A percentile compares a stretch with the other conserved stretches of the same genome.
phyloP scores from a whole-genome alignment of 331 rosid genomes.

The Spiraea crenata region DNA sequence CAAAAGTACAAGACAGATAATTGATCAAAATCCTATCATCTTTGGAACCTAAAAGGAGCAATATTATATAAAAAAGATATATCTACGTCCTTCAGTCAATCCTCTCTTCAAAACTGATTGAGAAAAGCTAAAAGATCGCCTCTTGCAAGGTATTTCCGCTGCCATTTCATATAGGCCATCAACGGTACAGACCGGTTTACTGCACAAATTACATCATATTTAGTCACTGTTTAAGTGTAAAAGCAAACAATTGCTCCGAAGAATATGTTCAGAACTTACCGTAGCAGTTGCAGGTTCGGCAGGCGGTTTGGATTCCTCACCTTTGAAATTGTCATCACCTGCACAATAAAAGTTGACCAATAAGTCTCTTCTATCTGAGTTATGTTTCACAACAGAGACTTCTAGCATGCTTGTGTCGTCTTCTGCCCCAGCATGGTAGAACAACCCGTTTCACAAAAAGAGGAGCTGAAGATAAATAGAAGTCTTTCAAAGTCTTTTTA shows the following conservation, averaged over 20 bases:
- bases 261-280: constrained; percentile 3
- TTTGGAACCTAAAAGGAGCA: constrained; percentile 36
- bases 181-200: constrained; percentile 39
- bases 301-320: constrained; percentile 38
- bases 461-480: background rate
- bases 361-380: constrained; percentile 11
- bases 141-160: constrained; percentile 32
- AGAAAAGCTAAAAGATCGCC: constrained; percentile 43
- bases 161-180: constrained; percentile 30
- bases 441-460: background rate
- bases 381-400: background rate
- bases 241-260: no score
- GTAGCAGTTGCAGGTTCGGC: constrained; percentile 26
- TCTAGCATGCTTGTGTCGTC: background rate
- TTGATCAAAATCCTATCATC: constrained; percentile 38
- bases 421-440: background rate
- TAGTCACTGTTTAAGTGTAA: no score
- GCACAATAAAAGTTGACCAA: constrained; percentile 11
- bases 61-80: constrained; percentile 18
- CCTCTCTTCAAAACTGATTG: constrained; percentile 27
- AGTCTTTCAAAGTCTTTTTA: constrained; percentile 8
- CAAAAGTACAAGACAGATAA: constrained; percentile 3
- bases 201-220: no score
- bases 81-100: constrained; percentile 31
- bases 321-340: constrained; percentile 72